Conservation (phyloP, 352 stramenopile species). For the Blastocystis sp. region DNA sequence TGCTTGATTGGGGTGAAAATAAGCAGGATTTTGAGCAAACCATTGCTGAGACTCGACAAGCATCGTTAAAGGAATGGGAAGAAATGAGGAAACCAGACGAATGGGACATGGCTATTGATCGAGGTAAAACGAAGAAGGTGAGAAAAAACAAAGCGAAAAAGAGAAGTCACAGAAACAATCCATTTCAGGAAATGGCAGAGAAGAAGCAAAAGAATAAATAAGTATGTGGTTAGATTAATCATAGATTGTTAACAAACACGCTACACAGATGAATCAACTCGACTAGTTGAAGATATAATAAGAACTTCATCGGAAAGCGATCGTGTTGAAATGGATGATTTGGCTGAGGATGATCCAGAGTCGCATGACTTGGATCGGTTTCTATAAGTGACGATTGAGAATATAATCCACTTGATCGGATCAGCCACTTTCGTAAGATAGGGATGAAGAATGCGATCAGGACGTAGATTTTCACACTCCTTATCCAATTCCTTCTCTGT, state of each 20-base stretch:
- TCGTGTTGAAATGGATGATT: not conserved
- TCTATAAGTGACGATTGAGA: not conserved
- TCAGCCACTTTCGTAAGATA: slow-evolving; percentile 19
- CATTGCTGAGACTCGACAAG: not conserved
- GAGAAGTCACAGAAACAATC: slow-evolving; percentile 4
- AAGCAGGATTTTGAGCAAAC: slow-evolving; percentile 7
- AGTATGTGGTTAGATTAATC: not conserved
- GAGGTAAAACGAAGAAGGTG: slow-evolving; percentile 49
- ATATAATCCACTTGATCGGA: not conserved
- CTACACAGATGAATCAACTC: not conserved
- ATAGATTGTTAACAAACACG: not conserved
- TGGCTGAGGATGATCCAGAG: not conserved
- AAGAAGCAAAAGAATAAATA: slow-evolving; percentile 2
- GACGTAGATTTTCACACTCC: slow-evolving; percentile 15
- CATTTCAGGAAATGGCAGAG: slow-evolving; percentile 33
- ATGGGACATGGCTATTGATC: slow-evolving; percentile 55
- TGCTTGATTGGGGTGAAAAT: slow-evolving; percentile 36
- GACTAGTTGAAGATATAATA: not conserved
- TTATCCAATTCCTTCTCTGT: slow-evolving; percentile 46
- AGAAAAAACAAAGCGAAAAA: slow-evolving; percentile 1
- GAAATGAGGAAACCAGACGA: slow-evolving; percentile 61
- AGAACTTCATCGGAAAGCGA: slow-evolving; percentile 60
- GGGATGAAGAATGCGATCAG: slow-evolving; percentile 54
- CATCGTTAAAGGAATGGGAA: slow-evolving; percentile 44
- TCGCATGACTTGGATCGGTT: slow-evolving; percentile 46